Evolutionary conservation across 2,329 filamentous ascomycete genomes (phyloP).

Genomic region (Trichophyton verrucosum): DNA sequence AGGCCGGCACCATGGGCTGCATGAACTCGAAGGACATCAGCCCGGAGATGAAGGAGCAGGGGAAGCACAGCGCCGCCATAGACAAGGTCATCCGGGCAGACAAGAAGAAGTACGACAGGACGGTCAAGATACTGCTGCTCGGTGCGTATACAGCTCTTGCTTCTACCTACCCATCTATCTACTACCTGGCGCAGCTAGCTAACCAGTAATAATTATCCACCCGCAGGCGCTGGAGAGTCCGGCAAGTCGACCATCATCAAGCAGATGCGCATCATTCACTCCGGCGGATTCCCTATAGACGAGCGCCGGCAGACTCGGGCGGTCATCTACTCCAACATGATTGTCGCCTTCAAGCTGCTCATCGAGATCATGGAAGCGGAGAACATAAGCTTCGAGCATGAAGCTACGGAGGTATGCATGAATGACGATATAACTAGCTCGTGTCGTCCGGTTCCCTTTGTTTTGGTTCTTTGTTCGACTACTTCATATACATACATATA

Average conservation of each 20-base stretch:
- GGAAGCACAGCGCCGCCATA: constrained; percentile 50
- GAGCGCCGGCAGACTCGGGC: constrained; percentile 91
- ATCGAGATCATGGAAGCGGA: constrained; percentile 84
- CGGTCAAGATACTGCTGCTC: constrained; percentile 86
- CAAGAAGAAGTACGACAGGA: constrained; percentile 72
- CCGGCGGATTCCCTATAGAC: constrained; percentile 75
- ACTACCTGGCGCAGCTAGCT: too few species aligned
- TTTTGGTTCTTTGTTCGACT: not conserved
- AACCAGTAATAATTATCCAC: too few species aligned
- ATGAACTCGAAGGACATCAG: constrained; percentile 31
- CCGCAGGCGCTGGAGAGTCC: constrained; percentile 80
- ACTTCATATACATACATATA: too few species aligned
- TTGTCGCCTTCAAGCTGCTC: constrained; percentile 83
- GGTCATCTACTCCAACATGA: constrained; percentile 88
- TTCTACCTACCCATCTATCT: too few species aligned
- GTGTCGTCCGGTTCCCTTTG: not conserved
- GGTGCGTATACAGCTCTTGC: constrained; percentile 44
- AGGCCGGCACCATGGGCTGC: constrained; percentile 30
- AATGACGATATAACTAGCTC: not conserved
- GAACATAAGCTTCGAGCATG: constrained; percentile 62
- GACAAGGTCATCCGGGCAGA: constrained; percentile 76
- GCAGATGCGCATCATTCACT: constrained; percentile 97
- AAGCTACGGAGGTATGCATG: constrained; percentile 57
- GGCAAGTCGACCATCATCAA: constrained; percentile 96
- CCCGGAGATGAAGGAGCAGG: constrained; percentile 30